phyloP scores from a whole-genome alignment of 2,329 filamentous ascomycete species.

The Epichloe baconii region DNA sequence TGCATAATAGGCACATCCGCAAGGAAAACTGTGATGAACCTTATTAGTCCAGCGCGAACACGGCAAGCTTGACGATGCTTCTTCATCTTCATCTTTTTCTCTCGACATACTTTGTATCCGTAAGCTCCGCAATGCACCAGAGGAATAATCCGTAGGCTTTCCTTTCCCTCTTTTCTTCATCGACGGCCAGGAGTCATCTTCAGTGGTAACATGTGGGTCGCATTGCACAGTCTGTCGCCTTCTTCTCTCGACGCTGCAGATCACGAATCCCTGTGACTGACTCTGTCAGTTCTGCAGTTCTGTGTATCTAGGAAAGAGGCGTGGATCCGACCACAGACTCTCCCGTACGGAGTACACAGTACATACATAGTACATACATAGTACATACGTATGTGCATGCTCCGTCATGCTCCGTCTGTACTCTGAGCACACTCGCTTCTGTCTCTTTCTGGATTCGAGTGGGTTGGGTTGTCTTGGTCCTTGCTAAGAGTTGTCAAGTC shows the following conservation, averaged over 20 bases:
- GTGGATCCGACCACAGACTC: not conserved
- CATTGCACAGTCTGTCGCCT: not conserved
- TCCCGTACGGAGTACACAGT: too few species aligned
- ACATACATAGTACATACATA: too few species aligned
- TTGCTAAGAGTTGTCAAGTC: not conserved
- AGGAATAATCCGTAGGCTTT: not conserved
- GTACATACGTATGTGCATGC: too few species aligned
- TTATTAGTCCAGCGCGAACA: not conserved
- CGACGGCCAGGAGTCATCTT: not conserved
- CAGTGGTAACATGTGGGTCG: not conserved
- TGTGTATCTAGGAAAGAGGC: not conserved
- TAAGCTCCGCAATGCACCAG: too few species aligned
- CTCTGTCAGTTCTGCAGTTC: not conserved
- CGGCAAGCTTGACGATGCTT: not conserved
- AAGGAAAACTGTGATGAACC: not conserved
- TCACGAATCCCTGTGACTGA: not conserved
- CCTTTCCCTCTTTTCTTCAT: not conserved
- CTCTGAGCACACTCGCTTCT: not conserved
- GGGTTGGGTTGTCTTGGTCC: not conserved
- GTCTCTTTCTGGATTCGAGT: not conserved
- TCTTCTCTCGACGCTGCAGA: constrained; percentile 1
- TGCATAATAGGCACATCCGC: not conserved
- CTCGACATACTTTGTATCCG: not conserved
- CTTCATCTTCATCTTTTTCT: not conserved
- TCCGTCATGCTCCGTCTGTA: not conserved